Evolutionary conservation across 2,329 filamentous ascomycete genomes (phyloP), one percentile per base, ranked within the genome.

Genomic region (Xylariaceae sp.): DNA sequence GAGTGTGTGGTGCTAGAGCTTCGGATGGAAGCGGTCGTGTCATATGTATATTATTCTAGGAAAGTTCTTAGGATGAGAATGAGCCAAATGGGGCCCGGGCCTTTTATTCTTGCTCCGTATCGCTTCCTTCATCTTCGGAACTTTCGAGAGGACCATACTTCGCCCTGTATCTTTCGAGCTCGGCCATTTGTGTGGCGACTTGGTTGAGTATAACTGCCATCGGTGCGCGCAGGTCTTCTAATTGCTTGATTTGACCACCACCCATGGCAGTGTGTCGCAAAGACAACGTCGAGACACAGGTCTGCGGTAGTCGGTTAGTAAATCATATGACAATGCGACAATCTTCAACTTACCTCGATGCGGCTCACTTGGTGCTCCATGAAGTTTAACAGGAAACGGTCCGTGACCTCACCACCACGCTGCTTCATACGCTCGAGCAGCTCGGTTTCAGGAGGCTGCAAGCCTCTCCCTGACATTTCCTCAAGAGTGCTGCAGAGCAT

Each of bases 311-410:
- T 11, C 29, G n/a, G 55, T 72, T 62, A 73, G 65, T 11, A 29
- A 32, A 45, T 43, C 6, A 6, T 1, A 56, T 50, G 55, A 47
- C 32, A 26, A 33, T 24, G 32, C 36, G 46, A 11, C 16, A 20
- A 20, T 26, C 5, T 21, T 15, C 29, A 27, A 75, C 87, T 74
- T 78, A 95, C 92, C 85, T 99, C 94, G 70, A 99, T 95, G 67
- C 94, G 85, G 70, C 89, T 92, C 63, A 99, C 89, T 80, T 97
- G 92, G 70, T 97, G 92, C 70, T 96, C 92, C 71, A 97, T 82
- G 67, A 99, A 91, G 67, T 91, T 92, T 50, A 96, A 75, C 72
- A 97, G 77, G 72, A 96, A 93, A 47, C 84, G 81, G 77, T 97
- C 94, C 23, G 92, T 91, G 48, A 97, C 84, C 69, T 97, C 92